Evolutionary conservation across 2,329 filamentous ascomycete species (phyloP).

Genomic region (Lachnellula willkommii): DNA sequence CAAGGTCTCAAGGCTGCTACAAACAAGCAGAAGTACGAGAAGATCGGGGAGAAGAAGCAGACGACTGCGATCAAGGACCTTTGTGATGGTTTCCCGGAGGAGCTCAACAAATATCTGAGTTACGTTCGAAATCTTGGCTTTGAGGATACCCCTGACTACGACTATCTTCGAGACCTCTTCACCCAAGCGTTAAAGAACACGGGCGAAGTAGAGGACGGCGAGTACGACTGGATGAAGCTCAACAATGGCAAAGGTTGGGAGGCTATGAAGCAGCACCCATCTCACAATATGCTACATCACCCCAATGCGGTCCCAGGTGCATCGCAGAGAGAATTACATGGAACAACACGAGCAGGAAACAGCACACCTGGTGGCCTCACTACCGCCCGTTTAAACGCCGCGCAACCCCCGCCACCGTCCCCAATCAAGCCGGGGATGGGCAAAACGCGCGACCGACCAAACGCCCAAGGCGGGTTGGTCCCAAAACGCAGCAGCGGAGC

Average conservation of each 20-base stretch:
- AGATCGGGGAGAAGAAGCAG: slow-evolving; percentile 99
- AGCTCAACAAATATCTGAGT: slow-evolving; percentile 95
- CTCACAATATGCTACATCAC: slow-evolving; percentile 69
- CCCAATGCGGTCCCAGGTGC: slow-evolving; percentile 72
- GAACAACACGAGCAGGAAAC: slow-evolving; percentile 60
- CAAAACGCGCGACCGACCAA: slow-evolving; percentile 70
- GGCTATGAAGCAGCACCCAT: slow-evolving; percentile 63
- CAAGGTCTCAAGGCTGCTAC: slow-evolving; percentile 69
- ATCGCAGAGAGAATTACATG: slow-evolving; percentile 79
- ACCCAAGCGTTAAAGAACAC: slow-evolving; percentile 92
- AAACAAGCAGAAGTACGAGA: slow-evolving; percentile 98
- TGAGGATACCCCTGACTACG: slow-evolving; percentile 97
- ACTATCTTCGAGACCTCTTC: slow-evolving; percentile 93
- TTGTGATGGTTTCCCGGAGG: slow-evolving; percentile 91
- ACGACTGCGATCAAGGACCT: slow-evolving; percentile 95
- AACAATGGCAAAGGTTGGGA: slow-evolving; percentile 90
- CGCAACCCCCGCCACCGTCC: slow-evolving; percentile 82
- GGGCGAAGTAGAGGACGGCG: slow-evolving; percentile 91
- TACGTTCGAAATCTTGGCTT: slow-evolving; percentile 98
- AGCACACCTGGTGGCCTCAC: slow-evolving; percentile 58
- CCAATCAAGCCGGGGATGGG: slow-evolving; percentile 72
- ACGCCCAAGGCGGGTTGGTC: slow-evolving; percentile 66
- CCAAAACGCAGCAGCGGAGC: slow-evolving; percentile 70
- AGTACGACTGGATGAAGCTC: slow-evolving; percentile 99
- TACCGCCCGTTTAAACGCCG: slow-evolving; percentile 86